A percentile compares a stretch with the other conserved stretches of the same genome.
phyloP scores from a whole-genome alignment of 768 basidiomycete species.

The Leccinum pellstonianum region DNA sequence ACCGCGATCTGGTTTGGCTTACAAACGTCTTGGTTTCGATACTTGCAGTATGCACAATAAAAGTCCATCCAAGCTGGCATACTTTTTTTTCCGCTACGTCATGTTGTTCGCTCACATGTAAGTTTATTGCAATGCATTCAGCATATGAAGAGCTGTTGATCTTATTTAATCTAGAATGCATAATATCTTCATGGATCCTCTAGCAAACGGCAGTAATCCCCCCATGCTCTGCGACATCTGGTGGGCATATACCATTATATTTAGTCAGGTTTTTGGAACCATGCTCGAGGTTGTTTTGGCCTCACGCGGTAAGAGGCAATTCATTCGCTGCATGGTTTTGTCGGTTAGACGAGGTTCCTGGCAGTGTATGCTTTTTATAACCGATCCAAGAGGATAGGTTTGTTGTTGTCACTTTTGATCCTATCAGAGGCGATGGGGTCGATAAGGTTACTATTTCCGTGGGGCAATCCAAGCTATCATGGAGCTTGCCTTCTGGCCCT shows the following conservation, averaged over 20 bases:
- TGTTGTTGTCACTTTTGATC: slow-evolving; percentile 9
- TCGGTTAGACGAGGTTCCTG: neutral
- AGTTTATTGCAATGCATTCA: slow-evolving; percentile 2
- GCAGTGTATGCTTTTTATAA: slow-evolving; percentile 22
- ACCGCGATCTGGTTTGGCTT: neutral
- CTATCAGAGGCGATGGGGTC: slow-evolving; percentile 1
- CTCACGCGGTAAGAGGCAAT: slow-evolving; percentile 10
- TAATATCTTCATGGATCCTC: slow-evolving; percentile 7
- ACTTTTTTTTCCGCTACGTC: slow-evolving; percentile 27
- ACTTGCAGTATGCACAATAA: slow-evolving; percentile 22
- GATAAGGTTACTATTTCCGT: slow-evolving; percentile 2
- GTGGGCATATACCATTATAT: slow-evolving; percentile 2
- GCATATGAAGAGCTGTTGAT: neutral
- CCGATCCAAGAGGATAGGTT: slow-evolving; percentile 12
- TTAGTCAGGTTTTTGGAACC: slow-evolving; percentile 9
- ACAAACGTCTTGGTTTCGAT: neutral
- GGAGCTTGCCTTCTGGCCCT: slow-evolving; percentile 13
- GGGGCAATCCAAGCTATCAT: neutral
- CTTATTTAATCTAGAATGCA: slow-evolving; percentile 11
- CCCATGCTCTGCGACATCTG: slow-evolving; percentile 11
- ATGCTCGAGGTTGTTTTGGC: slow-evolving; percentile 20
- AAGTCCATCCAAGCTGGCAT: slow-evolving; percentile 30
- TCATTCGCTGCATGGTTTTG: too few relatives aligned
- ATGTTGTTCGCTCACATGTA: slow-evolving; percentile 20
- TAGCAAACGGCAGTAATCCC: slow-evolving; percentile 14